Evolutionary conservation across 2,329 filamentous ascomycete genomes (phyloP), one percentile per base, ranked within the genome.

Genomic region (Talaromyces marneffei): DNA sequence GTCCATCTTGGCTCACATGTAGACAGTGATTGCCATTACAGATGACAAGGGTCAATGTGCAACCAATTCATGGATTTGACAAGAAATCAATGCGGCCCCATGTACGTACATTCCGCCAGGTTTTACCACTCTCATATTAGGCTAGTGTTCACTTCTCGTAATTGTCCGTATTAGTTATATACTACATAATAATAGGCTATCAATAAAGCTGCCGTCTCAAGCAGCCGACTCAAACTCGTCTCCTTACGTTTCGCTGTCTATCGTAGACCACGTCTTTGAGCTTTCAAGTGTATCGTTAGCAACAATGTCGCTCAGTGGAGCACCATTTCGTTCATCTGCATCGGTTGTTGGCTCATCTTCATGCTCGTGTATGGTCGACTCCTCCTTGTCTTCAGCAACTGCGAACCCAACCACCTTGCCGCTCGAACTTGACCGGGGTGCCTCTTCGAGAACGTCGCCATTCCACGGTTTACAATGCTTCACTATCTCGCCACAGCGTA

Each of bases 381-480:
- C 60, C 44, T 63, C 65, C 4, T 60, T 44, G 37, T 68, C 68
- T 8, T 67, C 67, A 40, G 72, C 70, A n/a, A 75, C 68, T 27
- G 70, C 72, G 63, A 78, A 78, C 31, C 75, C 75, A n/a, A 78
- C 75, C 57, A 72, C 75, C 63, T 77, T 77, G 20, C 74, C 75
- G 12, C 68, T 71, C 8, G 68, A 70, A 18, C 73, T 69, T 46
- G 71, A 69, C 4, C 70, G 70, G 8, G 69, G 71, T 42, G 66
- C 63, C 61, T 77, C 75, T 64, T 77, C 75, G 16, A 97, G 75
- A 18, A 97, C 89, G 74, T 97, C 94, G 25, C 94, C 94, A 67
- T 82, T 86, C 94, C 94, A 99, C 0, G 94, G 91, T 72, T 86
- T 87, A 75, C 93, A 97, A 72, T 92, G 87, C 71, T 88, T 91